phyloP scores from a whole-genome alignment of 768 basidiomycete genomes.

The Naganishia randhawae region DNA sequence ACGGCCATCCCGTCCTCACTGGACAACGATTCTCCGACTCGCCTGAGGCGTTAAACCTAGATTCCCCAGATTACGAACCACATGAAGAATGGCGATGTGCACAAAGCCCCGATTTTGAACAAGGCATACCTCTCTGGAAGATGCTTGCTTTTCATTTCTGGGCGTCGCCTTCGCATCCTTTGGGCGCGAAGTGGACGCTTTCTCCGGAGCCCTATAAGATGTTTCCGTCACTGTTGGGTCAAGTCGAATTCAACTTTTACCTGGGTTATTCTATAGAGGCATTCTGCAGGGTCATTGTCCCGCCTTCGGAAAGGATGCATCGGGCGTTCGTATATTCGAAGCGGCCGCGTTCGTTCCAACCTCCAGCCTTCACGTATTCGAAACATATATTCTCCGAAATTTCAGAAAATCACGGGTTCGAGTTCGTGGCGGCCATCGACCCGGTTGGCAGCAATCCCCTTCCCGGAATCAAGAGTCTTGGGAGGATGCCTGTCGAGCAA shows the following conservation, averaged over 20 bases:
- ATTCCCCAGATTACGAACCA: slow-evolving; percentile 10
- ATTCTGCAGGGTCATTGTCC: slow-evolving; percentile 18
- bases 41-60: background rate
- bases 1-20: background rate
- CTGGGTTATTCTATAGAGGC: slow-evolving; percentile 35
- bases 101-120: slow-evolving; percentile 31
- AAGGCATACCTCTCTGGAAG: slow-evolving; percentile 37
- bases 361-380: slow-evolving; percentile 5
- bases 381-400: slow-evolving; percentile 22
- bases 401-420: slow-evolving; percentile 24
- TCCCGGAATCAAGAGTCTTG: slow-evolving; percentile 20
- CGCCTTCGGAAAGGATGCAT: slow-evolving; percentile 13
- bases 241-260: background rate
- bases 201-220: slow-evolving; percentile 33
- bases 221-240: slow-evolving; percentile 1
- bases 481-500: background rate
- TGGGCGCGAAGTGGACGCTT: slow-evolving; percentile 33
- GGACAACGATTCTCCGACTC: background rate
- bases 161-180: slow-evolving; percentile 28
- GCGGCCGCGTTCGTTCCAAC: slow-evolving; percentile 24
- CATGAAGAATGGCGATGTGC: slow-evolving; percentile 34
- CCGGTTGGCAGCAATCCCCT: slow-evolving; percentile 2
- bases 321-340: slow-evolving; percentile 32
- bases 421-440: slow-evolving; percentile 30
- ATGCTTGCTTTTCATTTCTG: slow-evolving; percentile 39